Conservation (phyloP, 805 yeast species). For the Starmerella apicola region DNA sequence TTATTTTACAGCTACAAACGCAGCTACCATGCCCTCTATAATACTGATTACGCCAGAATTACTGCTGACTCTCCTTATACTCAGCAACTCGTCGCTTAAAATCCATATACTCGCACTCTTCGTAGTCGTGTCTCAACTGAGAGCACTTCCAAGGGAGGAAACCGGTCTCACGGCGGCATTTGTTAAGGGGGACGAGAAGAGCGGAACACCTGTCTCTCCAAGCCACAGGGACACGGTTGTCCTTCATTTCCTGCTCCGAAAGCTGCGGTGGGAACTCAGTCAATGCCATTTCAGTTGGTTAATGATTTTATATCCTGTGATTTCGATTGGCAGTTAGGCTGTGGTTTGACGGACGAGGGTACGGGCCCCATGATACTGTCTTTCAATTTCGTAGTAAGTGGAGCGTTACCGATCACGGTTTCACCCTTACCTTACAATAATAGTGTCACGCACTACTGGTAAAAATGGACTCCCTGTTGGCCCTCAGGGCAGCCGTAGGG, state of each 20-base stretch:
- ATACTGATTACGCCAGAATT: too few relatives aligned
- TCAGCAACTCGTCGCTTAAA: constrained; percentile 70
- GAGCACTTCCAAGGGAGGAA: constrained; percentile 60
- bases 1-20: too few relatives aligned
- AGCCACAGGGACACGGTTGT: constrained; percentile 60
- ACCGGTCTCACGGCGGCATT: constrained; percentile 45
- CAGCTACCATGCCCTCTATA: too few relatives aligned
- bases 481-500: constrained; percentile 10
- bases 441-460: too few relatives aligned
- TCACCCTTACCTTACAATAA: too few relatives aligned
- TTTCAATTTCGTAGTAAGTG: too few relatives aligned
- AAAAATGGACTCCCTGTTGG: constrained; percentile 14
- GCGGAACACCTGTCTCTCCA: constrained; percentile 78
- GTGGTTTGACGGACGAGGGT: too few relatives aligned
- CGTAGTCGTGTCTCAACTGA: constrained; percentile 72
- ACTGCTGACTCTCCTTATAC: constrained; percentile 33
- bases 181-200: constrained; percentile 45
- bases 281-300: constrained; percentile 26
- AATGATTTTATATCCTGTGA: too few relatives aligned
- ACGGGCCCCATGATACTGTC: too few relatives aligned
- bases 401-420: too few relatives aligned
- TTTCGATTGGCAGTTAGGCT: too few relatives aligned
- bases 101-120: constrained; percentile 72
- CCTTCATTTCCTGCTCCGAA: constrained; percentile 73
- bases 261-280: constrained; percentile 28